Base-by-base conservation (phyloP, 352 stramenopile species). In the Globisporangium recalcitrans region DNA sequence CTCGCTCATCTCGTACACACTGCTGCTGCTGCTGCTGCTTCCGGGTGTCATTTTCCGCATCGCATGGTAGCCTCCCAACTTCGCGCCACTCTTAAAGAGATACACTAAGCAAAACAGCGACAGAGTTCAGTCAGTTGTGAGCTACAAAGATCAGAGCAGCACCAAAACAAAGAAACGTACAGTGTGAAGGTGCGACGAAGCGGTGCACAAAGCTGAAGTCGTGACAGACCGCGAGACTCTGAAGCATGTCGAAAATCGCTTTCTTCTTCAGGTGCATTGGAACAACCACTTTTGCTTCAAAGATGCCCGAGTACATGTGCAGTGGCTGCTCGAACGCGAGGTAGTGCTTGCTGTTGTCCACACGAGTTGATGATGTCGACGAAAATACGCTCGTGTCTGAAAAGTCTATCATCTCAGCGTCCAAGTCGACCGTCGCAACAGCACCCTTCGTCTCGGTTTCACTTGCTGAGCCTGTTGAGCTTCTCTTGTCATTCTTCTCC, bases 241-340 rank as follows among this genome's bases (percentile, higher is more conserved):
- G 68, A 4, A 95, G 60, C 73, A 93, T 79, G 53, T 93, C 80
- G 59, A 74, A 89, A 54, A 95, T 81, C 16, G 66, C 74, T 40
- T 80, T 82, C 68, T 91, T 91, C 32, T 82, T 80, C 26, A 88
- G 54, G 3, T 62, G 52, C 22, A 74, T 69, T 21, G 80, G 52
- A 0, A 95, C 64, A 0, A 58, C 32, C 10, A 84, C 48, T 26
- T 75, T 81, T 3, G 82, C 74, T 57, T 95, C 85, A 34, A 91
- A 77, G 53, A 93, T 76, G 4, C 81, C 80, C 5, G 84, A 85
- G 40, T 88, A 83, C 63, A 89, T 78, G 64, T 95, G 84, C 53
- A 92, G 57, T 1, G 86, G 86, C 55, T 91, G 77, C 60, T 91
- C 82, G 44, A 91, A 93, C 24, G 80, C 83, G 31, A 91, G 68